Percentiles rank a stretch among this genome's conserved stretches.
phyloP scores from a whole-genome alignment of 768 basidiomycete genomes.

The Russula vinacea region DNA sequence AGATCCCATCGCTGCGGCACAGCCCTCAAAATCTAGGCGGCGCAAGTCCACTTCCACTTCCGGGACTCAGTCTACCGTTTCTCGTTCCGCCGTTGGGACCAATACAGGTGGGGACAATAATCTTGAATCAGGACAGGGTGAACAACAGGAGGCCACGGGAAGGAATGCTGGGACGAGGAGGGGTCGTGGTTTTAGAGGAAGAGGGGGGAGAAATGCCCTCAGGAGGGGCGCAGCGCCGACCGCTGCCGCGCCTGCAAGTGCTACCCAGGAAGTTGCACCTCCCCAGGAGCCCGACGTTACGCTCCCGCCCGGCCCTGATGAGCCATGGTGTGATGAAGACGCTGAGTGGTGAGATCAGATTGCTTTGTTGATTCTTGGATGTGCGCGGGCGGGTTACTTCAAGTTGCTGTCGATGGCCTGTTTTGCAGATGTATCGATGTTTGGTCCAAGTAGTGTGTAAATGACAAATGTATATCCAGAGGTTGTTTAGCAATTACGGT shows the following conservation, averaged over 20 bases:
- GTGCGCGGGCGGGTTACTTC: too few species aligned
- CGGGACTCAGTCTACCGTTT: accelerated
- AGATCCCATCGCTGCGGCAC: background rate
- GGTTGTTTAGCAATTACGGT: too few species aligned
- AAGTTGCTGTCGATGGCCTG: background rate
- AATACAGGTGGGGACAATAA: background rate
- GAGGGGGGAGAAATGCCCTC: background rate
- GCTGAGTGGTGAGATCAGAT: background rate
- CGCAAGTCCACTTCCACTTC: background rate
- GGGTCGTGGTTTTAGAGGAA: background rate
- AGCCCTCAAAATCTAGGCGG: background rate
- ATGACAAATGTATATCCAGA: too few species aligned
- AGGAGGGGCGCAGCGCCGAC: background rate
- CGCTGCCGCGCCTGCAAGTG: background rate
- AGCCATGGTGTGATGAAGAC: background rate
- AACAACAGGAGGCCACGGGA: background rate
- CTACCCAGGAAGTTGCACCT: background rate
- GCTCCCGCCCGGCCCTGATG: background rate
- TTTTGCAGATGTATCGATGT: background rate
- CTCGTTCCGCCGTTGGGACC: background rate
- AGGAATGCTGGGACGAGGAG: background rate
- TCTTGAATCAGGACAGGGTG: background rate
- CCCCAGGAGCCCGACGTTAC: background rate
- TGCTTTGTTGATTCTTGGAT: background rate
- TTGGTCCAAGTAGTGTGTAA: too few species aligned